These are phyloP conservation scores for Plasmodium inui DNA, from an alignment of 169 alveolate genomes.

Conservation along the genomic window DNA sequence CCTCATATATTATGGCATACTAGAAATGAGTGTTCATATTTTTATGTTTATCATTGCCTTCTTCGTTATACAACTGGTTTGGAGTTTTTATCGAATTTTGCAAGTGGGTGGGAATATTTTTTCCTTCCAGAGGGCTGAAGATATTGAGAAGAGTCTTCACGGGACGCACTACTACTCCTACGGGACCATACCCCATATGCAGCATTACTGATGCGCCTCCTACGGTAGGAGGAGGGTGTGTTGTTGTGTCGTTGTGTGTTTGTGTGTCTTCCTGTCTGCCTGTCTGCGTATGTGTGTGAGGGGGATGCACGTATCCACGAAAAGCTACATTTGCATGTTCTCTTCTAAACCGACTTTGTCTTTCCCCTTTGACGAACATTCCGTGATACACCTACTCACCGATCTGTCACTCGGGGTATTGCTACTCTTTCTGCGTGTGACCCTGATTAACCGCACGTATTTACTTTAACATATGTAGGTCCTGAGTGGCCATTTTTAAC, in stretches of 20 bases:
- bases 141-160: conserved; percentile 38
- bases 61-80: conserved; percentile 55
- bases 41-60: conserved; percentile 39
- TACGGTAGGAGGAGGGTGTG: neutral
- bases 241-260: too few relatives aligned
- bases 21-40: conserved; percentile 52
- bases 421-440: neutral
- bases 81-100: conserved; percentile 73
- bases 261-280: too few relatives aligned
- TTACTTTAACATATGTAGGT: neutral
- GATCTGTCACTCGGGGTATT: neutral
- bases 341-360: neutral
- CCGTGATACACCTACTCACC: neutral
- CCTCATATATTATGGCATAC: conserved; percentile 50
- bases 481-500: neutral
- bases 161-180: conserved; percentile 53
- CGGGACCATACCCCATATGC: conserved; percentile 34
- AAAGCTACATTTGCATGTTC: neutral
- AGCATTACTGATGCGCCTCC: neutral
- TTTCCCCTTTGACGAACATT: neutral
- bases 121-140: conserved; percentile 71
- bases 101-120: conserved; percentile 73
- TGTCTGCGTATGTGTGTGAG: neutral
- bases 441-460: neutral
- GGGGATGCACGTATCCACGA: neutral